Percentiles rank a stretch among this genome's conserved stretches.
phyloP scores from a whole-genome alignment of 352 stramenopile species.

The Phytophthora rubi region DNA sequence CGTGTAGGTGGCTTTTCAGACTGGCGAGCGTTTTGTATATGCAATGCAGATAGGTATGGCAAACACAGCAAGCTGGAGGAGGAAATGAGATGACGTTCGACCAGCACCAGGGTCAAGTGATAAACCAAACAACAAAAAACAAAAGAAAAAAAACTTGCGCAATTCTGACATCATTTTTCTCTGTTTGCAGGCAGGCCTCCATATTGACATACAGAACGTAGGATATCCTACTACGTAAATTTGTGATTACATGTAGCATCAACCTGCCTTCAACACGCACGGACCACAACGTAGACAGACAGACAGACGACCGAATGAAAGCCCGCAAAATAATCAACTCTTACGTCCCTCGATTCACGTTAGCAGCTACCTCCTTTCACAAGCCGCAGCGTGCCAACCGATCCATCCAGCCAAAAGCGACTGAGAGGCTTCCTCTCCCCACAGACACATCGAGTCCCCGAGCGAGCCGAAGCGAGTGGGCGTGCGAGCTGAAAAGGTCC shows the following conservation, averaged over 20 bases:
- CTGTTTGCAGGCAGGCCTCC: too few relatives aligned
- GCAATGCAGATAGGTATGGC: constrained; percentile 33
- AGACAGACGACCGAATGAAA: constrained; percentile 37
- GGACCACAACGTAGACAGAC: neutral
- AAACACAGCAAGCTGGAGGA: constrained; percentile 24
- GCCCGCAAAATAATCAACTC: constrained; percentile 75
- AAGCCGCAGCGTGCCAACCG: constrained; percentile 35
- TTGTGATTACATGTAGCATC: neutral
- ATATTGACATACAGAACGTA: too few relatives aligned
- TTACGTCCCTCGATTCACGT: constrained; percentile 66
- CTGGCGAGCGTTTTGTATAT: constrained; percentile 37
- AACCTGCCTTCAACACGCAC: neutral
- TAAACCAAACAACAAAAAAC: constrained; percentile 23
- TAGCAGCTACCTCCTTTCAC: constrained; percentile 39
- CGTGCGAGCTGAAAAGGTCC: constrained; percentile 35
- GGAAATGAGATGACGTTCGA: constrained; percentile 12
- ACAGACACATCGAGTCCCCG: constrained; percentile 36
- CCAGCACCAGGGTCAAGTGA: constrained; percentile 25
- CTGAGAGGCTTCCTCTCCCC: constrained; percentile 31
- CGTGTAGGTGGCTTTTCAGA: neutral
- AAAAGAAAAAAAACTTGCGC: constrained; percentile 16
- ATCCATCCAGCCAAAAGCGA: constrained; percentile 32
- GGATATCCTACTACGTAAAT: neutral
- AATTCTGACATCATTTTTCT: neutral
- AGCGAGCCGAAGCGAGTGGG: constrained; percentile 33